These are phyloP conservation scores for Epichloe coenophiala DNA, from an alignment of 2,329 filamentous ascomycete species.

Conservation along the genomic window DNA sequence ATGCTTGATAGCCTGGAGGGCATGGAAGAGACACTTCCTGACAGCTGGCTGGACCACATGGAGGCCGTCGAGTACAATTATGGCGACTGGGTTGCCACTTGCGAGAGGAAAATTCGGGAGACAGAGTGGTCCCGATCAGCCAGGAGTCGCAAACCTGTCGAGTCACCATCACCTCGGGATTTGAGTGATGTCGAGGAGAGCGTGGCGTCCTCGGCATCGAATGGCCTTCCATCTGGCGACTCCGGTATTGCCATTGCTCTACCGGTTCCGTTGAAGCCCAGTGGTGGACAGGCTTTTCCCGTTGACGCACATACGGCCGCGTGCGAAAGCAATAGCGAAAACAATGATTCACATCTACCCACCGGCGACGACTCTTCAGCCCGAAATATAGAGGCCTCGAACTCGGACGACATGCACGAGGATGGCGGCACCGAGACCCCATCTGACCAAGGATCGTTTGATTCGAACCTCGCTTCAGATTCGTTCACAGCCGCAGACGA, in stretches of 20 bases:
- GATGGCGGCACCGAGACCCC: not conserved
- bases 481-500: not conserved
- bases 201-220: not conserved
- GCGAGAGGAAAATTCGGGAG: constrained; percentile 60
- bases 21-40: constrained; percentile 68
- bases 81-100: constrained; percentile 65
- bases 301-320: not conserved
- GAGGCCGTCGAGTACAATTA: constrained; percentile 69
- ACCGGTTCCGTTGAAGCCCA: not conserved
- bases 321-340: not conserved
- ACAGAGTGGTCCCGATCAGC: constrained; percentile 34
- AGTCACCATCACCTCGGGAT: not conserved
- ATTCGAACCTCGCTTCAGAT: not conserved
- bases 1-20: constrained; percentile 85
- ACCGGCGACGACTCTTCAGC: not conserved
- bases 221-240: not conserved
- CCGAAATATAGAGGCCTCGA: not conserved
- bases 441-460: not conserved
- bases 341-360: not conserved
- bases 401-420: no score
- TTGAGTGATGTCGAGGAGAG: not conserved
- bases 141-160: not conserved
- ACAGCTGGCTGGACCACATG: constrained; percentile 76
- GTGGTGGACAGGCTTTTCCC: not conserved
- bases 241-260: not conserved